phyloP scores from a whole-genome alignment of 768 basidiomycete genomes.

The Floccularia luteovirens region DNA sequence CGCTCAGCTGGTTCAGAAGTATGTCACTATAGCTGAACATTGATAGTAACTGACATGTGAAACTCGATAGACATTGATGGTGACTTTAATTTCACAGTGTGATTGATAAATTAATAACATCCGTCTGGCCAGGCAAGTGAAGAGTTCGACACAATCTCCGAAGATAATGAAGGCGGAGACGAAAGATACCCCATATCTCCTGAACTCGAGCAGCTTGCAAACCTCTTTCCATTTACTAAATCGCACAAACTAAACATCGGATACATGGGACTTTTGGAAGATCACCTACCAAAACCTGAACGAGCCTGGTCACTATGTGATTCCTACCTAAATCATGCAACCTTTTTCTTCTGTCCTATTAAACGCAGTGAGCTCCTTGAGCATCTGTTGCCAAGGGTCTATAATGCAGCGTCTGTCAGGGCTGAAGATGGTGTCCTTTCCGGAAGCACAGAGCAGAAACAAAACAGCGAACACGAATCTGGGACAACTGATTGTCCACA shows the following conservation, averaged over 20 bases:
- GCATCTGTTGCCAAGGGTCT: conserved; percentile 29
- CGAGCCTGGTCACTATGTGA: conserved; percentile 31
- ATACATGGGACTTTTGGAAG: conserved; percentile 25
- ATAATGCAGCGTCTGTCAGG: conserved; percentile 16
- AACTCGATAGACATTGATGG: conserved; percentile 28
- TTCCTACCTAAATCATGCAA: conserved; percentile 35
- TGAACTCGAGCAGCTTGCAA: conserved; percentile 27
- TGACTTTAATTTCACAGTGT: conserved; percentile 7
- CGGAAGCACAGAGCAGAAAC: too few species aligned
- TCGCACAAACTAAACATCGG: conserved; percentile 18
- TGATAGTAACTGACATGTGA: neutral
- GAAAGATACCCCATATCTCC: conserved; percentile 13
- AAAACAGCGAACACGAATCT: neutral
- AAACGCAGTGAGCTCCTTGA: conserved; percentile 39
- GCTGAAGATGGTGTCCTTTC: conserved; percentile 8
- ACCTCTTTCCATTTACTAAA: conserved; percentile 32
- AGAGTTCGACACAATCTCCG: conserved; percentile 17
- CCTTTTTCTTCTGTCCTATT: conserved; percentile 44
- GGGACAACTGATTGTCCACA: conserved; percentile 24
- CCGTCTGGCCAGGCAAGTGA: conserved; percentile 19
- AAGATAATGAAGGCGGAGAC: conserved; percentile 14
- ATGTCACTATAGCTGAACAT: conserved; percentile 3
- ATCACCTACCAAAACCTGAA: conserved; percentile 35
- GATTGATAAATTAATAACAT: neutral
- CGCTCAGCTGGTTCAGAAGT: conserved; percentile 60